These are phyloP conservation scores for Balakata baccata DNA, from an alignment of 345 rosid genomes.

Conservation along the genomic window DNA sequence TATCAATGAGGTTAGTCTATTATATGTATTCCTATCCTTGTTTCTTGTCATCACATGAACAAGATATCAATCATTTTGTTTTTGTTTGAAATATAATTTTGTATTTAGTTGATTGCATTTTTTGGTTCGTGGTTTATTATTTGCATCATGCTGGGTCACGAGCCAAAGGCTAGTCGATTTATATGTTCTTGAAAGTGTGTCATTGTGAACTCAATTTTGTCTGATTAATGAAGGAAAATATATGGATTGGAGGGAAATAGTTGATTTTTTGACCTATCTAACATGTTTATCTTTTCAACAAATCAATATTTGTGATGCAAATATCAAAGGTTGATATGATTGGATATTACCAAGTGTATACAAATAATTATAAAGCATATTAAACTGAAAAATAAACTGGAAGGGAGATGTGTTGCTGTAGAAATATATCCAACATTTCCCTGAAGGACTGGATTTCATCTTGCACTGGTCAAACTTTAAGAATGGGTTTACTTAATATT, in stretches of 20 bases:
- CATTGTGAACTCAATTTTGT: neutral
- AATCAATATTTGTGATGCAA: neutral
- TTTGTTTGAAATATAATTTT: neutral
- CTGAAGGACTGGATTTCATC: neutral
- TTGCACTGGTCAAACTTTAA: neutral
- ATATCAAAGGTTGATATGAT: neutral
- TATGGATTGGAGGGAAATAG: too few relatives aligned
- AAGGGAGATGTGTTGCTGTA: neutral
- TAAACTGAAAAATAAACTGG: neutral
- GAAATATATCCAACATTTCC: neutral
- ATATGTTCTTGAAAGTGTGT: neutral
- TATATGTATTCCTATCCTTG: conserved; percentile 8
- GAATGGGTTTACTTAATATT: neutral
- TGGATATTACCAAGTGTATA: neutral
- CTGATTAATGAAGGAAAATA: too few relatives aligned
- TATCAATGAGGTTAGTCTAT: conserved; percentile 78
- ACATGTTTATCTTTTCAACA: neutral
- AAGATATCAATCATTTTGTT: conserved; percentile 3
- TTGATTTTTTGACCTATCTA: too few relatives aligned
- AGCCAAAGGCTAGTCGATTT: neutral
- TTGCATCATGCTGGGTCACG: neutral
- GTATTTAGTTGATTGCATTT: neutral
- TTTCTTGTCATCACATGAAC: conserved; percentile 9
- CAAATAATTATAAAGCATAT: neutral
- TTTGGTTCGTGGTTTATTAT: neutral